Evolutionary conservation across 768 basidiomycete genomes (phyloP).

Genomic region (Tubosaeta brunneosetosa): DNA sequence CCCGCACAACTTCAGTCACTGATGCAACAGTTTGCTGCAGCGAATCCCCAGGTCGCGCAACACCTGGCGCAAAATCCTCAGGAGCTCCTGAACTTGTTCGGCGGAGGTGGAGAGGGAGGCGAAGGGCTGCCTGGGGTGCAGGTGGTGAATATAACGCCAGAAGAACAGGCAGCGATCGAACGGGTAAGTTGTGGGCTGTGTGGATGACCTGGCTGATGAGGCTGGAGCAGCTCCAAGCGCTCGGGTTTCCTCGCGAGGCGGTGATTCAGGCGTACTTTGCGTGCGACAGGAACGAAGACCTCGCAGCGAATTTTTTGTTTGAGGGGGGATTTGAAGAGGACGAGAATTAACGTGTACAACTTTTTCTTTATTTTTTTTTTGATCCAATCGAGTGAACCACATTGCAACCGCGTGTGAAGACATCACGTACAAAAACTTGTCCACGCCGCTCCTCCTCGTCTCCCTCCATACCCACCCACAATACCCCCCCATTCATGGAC

Average conservation of each 20-base stretch:
- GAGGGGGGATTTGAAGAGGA: constrained; percentile 47
- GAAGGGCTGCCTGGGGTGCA: constrained; percentile 36
- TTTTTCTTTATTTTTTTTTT: background rate
- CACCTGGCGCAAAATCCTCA: constrained; percentile 69
- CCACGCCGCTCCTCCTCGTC: constrained; percentile 9
- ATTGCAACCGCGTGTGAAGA: constrained; percentile 27
- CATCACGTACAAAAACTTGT: constrained; percentile 29
- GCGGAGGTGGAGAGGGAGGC: constrained; percentile 37
- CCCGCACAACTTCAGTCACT: constrained; percentile 74
- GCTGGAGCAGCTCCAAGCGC: constrained; percentile 60
- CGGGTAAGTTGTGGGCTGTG: constrained; percentile 53
- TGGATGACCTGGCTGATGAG: constrained; percentile 1
- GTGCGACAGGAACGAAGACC: constrained; percentile 95
- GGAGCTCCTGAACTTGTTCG: constrained; percentile 59
- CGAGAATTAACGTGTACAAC: background rate
- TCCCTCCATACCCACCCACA: constrained; percentile 24
- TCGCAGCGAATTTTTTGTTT: constrained; percentile 92
- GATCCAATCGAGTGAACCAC: constrained; percentile 7
- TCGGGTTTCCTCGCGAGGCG: constrained; percentile 80
- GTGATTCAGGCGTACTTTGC: constrained; percentile 91
- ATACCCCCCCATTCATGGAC: constrained; percentile 17
- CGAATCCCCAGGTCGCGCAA: constrained; percentile 75
- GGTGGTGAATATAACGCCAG: constrained; percentile 67
- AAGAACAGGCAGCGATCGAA: constrained; percentile 85
- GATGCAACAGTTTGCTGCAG: constrained; percentile 72